These are phyloP conservation scores for Penicillium paradoxum DNA, from an alignment of 495 filamentous ascomycete species.

Conservation along the genomic window DNA sequence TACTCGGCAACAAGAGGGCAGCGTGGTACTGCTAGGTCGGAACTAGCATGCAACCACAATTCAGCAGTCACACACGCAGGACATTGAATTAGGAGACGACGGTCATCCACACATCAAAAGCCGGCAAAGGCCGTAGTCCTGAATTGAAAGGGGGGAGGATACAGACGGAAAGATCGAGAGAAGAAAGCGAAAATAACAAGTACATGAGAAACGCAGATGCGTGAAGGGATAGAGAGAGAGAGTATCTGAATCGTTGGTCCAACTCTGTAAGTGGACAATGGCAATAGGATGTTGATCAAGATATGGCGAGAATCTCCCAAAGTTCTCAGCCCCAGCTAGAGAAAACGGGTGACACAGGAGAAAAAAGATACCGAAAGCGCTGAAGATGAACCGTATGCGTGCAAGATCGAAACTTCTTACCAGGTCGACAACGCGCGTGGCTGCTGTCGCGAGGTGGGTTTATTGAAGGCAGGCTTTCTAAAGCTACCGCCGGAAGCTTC, in stretches of 20 bases:
- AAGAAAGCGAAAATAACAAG: background rate
- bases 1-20: background rate
- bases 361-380: background rate
- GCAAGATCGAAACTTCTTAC: background rate
- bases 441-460: background rate
- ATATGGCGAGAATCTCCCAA: background rate
- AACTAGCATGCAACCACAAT: background rate
- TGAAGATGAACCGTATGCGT: background rate
- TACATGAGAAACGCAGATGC: background rate
- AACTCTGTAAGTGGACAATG: background rate
- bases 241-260: background rate
- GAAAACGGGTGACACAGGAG: background rate
- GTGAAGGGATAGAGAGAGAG: background rate
- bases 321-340: background rate
- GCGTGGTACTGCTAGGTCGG: background rate
- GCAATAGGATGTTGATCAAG: background rate
- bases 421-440: background rate
- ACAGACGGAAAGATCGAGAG: background rate
- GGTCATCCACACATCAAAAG: constrained; percentile 1
- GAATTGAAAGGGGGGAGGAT: background rate
- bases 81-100: background rate
- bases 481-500: background rate
- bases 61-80: background rate
- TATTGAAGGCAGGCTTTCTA: background rate
- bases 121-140: background rate